Percentiles rank a stretch among this genome's conserved stretches.
Conservation (phyloP, 225 moss, liverwort and hornwort species). For the Antitrichia curtipendula region DNA sequence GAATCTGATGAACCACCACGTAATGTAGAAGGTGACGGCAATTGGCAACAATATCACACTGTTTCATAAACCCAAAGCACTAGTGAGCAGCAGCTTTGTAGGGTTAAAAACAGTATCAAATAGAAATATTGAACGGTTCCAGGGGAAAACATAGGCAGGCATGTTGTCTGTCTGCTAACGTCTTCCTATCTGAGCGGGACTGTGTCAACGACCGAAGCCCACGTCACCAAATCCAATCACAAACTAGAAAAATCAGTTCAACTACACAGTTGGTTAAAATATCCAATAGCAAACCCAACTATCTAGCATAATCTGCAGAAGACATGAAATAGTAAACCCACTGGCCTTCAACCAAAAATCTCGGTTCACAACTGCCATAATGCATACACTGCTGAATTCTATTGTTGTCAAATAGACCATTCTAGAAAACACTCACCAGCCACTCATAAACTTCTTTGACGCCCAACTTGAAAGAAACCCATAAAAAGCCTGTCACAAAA, state of each 20-base stretch:
- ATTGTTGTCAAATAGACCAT: neutral
- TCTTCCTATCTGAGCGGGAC: neutral
- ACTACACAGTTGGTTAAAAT: neutral
- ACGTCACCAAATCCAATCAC: neutral
- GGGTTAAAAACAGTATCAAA: neutral
- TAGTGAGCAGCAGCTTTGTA: neutral
- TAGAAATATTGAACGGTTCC: neutral
- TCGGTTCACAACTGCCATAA: neutral
- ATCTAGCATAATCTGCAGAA: neutral
- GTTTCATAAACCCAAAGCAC: conserved; percentile 6
- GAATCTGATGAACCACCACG: conserved; percentile 89
- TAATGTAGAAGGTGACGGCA: conserved; percentile 95
- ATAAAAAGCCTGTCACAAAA: conserved; percentile 75
- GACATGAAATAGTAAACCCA: neutral
- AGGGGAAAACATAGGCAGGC: neutral
- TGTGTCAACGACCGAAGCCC: neutral
- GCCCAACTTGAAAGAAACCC: conserved; percentile 99
- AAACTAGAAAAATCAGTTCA: neutral
- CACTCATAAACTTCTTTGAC: conserved; percentile 99
- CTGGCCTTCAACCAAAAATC: neutral
- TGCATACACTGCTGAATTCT: neutral
- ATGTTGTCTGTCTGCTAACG: neutral
- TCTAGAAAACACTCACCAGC: conserved; percentile 52
- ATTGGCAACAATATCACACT: conserved; percentile 97
- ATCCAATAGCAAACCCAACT: neutral